Conservation (phyloP, 768 basidiomycete species). For the Lactifluus piperatus region DNA sequence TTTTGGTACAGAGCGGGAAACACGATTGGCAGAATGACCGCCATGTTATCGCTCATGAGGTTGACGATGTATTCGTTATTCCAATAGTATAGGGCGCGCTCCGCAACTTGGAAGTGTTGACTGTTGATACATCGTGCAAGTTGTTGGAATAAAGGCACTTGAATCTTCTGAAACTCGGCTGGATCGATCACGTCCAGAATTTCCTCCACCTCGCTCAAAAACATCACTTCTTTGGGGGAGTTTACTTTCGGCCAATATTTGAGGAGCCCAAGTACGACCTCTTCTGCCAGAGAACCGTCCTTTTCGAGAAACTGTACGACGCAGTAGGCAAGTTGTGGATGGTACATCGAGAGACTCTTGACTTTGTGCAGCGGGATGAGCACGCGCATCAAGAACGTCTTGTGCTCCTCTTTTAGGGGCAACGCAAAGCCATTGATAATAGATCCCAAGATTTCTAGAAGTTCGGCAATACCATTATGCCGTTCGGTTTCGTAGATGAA, state of each 20-base stretch:
- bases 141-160: constrained; percentile 86
- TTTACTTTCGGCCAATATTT: constrained; percentile 99
- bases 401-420: constrained; percentile 98
- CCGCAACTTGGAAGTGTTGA: constrained; percentile 99
- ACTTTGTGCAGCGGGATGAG: constrained; percentile 97
- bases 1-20: constrained; percentile 95
- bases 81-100: constrained; percentile 95
- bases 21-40: constrained; percentile 85
- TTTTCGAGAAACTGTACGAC: constrained; percentile 99
- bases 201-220: constrained; percentile 98
- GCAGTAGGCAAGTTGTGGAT: constrained; percentile 98
- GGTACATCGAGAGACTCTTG: constrained; percentile 94
- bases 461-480: constrained; percentile 98
- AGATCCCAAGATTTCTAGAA: constrained; percentile 95
- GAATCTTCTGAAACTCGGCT: constrained; percentile 92
- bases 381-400: constrained; percentile 89
- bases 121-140: constrained; percentile 96
- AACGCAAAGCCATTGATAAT: constrained; percentile 99
- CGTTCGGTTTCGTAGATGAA: constrained; percentile 98
- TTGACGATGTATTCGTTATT: constrained; percentile 99
- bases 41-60: constrained; percentile 94
- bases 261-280: constrained; percentile 93
- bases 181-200: constrained; percentile 97
- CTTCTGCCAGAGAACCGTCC: constrained; percentile 84
- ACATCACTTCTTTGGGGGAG: constrained; percentile 99